Evolutionary conservation across 75 land plant genomes (phyloP).

Genomic region (Pseudotsuga menziesii): DNA sequence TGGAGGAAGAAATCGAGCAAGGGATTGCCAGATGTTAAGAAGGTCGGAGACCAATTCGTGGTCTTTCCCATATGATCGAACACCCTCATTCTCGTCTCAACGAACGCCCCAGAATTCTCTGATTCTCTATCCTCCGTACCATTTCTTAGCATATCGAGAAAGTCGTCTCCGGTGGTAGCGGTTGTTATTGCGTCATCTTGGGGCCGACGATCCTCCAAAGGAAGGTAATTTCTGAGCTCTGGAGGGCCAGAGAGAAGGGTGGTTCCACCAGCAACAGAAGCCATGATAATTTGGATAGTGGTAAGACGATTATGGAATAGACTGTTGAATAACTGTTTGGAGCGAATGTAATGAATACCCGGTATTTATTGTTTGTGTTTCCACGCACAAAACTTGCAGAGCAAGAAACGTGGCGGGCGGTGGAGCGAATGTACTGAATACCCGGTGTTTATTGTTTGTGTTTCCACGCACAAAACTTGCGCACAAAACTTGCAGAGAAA

Average conservation of each 20-base stretch:
- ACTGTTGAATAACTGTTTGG: too few relatives aligned
- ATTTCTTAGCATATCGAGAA: not conserved
- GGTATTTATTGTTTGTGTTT: too few relatives aligned
- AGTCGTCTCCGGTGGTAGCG: not conserved
- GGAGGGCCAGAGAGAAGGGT: not conserved
- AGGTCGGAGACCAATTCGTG: constrained; percentile 66
- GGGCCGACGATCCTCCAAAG: not conserved
- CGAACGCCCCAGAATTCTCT: too few relatives aligned
- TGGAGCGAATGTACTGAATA: too few relatives aligned
- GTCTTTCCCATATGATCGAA: constrained; percentile 14
- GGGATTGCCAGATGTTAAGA: constrained; percentile 44
- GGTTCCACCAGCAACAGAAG: not conserved
- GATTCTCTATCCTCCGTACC: not conserved
- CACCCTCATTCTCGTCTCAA: not conserved
- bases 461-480: too few relatives aligned
- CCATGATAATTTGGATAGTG: not conserved
- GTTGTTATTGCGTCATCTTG: not conserved
- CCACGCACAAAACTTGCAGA: too few relatives aligned
- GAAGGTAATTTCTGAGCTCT: not conserved
- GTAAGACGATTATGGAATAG: too few relatives aligned
- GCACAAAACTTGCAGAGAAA: too few relatives aligned
- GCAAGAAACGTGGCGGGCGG: too few relatives aligned
- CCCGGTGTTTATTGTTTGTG: too few relatives aligned
- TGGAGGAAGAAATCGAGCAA: constrained; percentile 84
- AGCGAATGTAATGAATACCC: too few relatives aligned